phyloP scores from a whole-genome alignment of 805 yeast genomes.

The Kluyveromyces starmeri region DNA sequence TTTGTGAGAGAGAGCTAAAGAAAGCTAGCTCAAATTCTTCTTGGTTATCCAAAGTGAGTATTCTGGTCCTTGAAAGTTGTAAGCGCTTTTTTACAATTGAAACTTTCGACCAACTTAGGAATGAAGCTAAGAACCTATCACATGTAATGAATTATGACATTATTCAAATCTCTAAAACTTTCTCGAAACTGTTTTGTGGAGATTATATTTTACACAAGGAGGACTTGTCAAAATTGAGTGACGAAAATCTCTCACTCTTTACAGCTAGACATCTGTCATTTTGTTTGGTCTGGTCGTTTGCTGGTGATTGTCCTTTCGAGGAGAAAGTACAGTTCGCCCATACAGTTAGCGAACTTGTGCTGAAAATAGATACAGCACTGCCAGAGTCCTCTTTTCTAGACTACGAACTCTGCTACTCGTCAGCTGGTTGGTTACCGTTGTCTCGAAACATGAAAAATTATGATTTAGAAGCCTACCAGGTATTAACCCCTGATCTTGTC shows the following conservation, averaged over 20 bases:
- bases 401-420: conserved; percentile 36
- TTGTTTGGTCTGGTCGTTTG: conserved; percentile 6
- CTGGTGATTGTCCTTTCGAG: conserved; percentile 6
- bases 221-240: background rate
- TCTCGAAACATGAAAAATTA: conserved; percentile 31
- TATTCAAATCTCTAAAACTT: background rate
- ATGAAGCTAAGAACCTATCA: background rate
- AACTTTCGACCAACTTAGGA: background rate
- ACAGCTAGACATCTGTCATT: background rate
- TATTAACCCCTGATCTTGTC: conserved; percentile 52
- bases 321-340: conserved; percentile 3
- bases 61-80: background rate
- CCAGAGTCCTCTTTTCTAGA: conserved; percentile 29
- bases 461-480: conserved; percentile 49
- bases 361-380: background rate
- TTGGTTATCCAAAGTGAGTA: background rate
- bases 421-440: conserved; percentile 40
- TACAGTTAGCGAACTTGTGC: background rate
- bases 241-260: background rate
- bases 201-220: background rate
- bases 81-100: background rate
- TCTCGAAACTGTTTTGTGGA: conserved; percentile 2
- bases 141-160: conserved; percentile 4
- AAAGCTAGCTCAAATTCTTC: no score
- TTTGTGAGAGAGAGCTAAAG: background rate